Base-by-base conservation (phyloP, 176 grass and related monocot species). In the Eleusine indica region DNA sequence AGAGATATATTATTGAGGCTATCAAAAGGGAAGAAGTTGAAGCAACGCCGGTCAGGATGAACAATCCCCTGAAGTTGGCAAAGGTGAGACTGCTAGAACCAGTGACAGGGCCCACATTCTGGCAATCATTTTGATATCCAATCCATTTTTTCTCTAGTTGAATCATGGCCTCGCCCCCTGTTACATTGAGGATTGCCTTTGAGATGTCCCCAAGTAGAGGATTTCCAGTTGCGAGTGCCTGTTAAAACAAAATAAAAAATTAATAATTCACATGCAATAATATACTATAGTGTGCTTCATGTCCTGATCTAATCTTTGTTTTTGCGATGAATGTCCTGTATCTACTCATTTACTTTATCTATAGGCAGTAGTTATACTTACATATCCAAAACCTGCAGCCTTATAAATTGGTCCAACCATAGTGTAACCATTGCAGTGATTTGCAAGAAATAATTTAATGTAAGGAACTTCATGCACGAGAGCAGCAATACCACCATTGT, bases 381-480 rank as follows among this genome's bases (percentile, higher is more conserved):
- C 92, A 89, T 70, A 89, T 77, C 89, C 92, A 37, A 91, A 91
- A 19, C 89, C 92, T 46, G 74, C 86, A 71, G 57, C 22, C 41
- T 91, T 91, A 63, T 84, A 94, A 82, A 91, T 84, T 63, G 86
- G 92, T 80, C 89, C 92, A 21, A 91, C 6, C 86, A 94, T 94
- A 0, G 86, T 89, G 9, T 89, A 94, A 0, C 67, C 61, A 28
- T 77, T 66, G 67, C 89, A 94, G 78, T 91, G 6, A 1, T 80
- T 69, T 77, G 86, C 74, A 81, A 94, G 80, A 63, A 91, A 91
- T 28, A 84, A 44, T 78, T 91, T 91, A 22, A 91, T 89, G 19
- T 87, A 91, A n/a, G 89, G 92, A 25, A 91, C 40, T 80, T 91
- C 83, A 71, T 82, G 40, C 39, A 94, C 37, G 1, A 94, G 57